Conservation (phyloP, 2,329 filamentous ascomycete genomes). For the Metarhizium humberi region DNA sequence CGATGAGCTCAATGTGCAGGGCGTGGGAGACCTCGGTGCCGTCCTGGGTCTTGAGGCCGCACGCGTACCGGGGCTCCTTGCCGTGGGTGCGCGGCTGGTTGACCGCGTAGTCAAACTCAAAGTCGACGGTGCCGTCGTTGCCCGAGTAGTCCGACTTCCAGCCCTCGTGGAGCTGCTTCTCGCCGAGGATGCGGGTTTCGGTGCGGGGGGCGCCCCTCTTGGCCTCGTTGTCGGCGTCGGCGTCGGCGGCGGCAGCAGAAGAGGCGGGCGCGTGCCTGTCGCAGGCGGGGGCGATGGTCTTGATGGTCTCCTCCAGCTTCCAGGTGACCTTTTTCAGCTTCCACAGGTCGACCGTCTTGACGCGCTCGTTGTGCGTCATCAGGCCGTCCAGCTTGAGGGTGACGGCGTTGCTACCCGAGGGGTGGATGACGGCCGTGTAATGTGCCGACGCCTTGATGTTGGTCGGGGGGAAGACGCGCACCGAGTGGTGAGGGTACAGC, state of each 20-base stretch:
- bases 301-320: conserved; percentile 83
- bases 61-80: conserved; percentile 53
- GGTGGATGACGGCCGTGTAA: conserved; percentile 75
- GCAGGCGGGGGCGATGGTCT: conserved; percentile 72
- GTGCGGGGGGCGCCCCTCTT: conserved; percentile 61
- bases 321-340: conserved; percentile 84
- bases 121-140: conserved; percentile 51
- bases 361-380: conserved; percentile 57
- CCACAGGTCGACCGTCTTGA: conserved; percentile 71
- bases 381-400: conserved; percentile 80
- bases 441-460: conserved; percentile 82
- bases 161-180: conserved; percentile 71
- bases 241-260: conserved; percentile 17
- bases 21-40: conserved; percentile 76
- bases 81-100: conserved; percentile 32
- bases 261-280: conserved; percentile 52
- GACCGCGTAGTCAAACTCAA: conserved; percentile 42
- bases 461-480: conserved; percentile 92
- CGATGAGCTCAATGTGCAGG: conserved; percentile 85
- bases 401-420: conserved; percentile 72
- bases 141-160: conserved; percentile 69
- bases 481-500: conserved; percentile 75
- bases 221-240: conserved; percentile 15
- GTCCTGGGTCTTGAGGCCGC: conserved; percentile 65
- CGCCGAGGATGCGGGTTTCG: conserved; percentile 68